phyloP scores from a whole-genome alignment of 116 monocot species.

The Thalassia testudinum region DNA sequence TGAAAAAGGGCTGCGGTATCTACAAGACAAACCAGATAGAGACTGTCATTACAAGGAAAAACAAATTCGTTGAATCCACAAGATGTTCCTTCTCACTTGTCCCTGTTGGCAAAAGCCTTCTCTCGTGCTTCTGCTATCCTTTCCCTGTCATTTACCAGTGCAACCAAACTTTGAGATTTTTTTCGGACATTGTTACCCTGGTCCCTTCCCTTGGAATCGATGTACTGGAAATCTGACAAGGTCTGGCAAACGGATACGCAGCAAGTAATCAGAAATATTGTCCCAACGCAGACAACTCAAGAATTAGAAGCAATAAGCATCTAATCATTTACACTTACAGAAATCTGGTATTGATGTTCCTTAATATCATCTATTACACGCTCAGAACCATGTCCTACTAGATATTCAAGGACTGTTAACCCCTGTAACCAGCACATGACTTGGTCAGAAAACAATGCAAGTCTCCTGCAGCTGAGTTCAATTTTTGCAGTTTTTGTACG shows the following conservation, averaged over 20 bases:
- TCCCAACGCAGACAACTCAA: no score
- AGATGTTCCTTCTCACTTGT: conserved; percentile 49
- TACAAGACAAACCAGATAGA: conserved; percentile 4
- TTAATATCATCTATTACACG: conserved; percentile 91
- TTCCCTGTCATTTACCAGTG: conserved; percentile 85
- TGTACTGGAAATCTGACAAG: conserved; percentile 80
- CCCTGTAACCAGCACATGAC: conserved; percentile 18
- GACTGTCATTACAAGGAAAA: not conserved
- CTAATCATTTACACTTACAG: conserved; percentile 19
- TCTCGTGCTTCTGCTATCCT: conserved; percentile 70
- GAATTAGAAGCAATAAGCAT: no score
- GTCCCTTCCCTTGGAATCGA: conserved; percentile 80
- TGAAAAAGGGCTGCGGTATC: conserved; percentile 29
- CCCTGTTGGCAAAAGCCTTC: conserved; percentile 57
- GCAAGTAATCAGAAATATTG: no score
- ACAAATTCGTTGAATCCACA: not conserved
- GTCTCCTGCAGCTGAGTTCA: no score
- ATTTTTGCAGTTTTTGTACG: no score
- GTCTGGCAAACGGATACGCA: conserved; percentile 55
- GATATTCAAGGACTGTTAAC: conserved; percentile 79
- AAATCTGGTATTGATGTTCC: conserved; percentile 87
- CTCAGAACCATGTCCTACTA: conserved; percentile 79
- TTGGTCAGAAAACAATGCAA: no score
- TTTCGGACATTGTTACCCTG: conserved; percentile 84
- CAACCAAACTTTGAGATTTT: conserved; percentile 82